Evolutionary conservation across 2,329 filamentous ascomycete genomes (phyloP).

Genomic region (Reticulascus tulasneorum): DNA sequence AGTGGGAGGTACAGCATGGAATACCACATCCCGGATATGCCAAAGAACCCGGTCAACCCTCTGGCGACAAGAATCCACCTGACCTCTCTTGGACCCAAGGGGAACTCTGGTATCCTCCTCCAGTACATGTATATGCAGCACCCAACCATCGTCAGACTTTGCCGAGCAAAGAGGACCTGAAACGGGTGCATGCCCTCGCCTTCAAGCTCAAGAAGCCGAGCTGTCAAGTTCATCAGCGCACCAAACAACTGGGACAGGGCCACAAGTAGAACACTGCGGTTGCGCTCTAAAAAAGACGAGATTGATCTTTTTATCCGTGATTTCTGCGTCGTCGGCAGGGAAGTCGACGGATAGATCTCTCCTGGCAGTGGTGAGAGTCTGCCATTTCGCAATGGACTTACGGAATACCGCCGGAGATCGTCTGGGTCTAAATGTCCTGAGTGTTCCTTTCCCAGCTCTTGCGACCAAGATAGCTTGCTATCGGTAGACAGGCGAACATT

Average conservation of each 20-base stretch:
- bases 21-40: conserved; percentile 72
- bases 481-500: conserved; percentile 22
- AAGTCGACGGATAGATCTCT: conserved; percentile 16
- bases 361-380: conserved; percentile 18
- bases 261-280: conserved; percentile 71
- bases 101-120: conserved; percentile 61
- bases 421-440: conserved; percentile 24
- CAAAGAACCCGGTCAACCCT: conserved; percentile 69
- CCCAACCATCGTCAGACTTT: conserved; percentile 66
- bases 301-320: conserved; percentile 10
- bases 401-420: conserved; percentile 32
- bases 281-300: conserved; percentile 52
- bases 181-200: conserved; percentile 74
- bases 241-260: conserved; percentile 76
- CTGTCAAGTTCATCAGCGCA: conserved; percentile 79
- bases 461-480: conserved; percentile 17
- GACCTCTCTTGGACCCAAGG: conserved; percentile 65
- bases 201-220: conserved; percentile 69
- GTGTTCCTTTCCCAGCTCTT: conserved; percentile 11
- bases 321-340: conserved; percentile 3
- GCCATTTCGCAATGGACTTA: conserved; percentile 30
- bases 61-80: conserved; percentile 64
- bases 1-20: conserved; percentile 72
- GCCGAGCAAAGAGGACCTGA: conserved; percentile 77
- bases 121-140: conserved; percentile 72